Evolutionary conservation across 345 rosid species (phyloP).

Genomic region (Aurinia saxatilis): DNA sequence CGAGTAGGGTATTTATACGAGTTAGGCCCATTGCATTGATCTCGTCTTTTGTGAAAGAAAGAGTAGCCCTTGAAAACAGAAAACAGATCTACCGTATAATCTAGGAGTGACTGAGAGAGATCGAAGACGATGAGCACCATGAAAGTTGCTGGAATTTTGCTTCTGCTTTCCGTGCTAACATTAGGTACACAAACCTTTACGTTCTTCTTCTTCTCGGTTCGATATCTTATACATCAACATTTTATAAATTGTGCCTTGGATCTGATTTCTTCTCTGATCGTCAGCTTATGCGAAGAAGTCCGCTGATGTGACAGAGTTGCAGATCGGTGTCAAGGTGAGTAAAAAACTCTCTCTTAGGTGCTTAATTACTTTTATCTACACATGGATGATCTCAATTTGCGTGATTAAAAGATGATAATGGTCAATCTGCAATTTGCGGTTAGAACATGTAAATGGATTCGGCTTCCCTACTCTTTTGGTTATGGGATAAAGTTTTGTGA

Average conservation of each 20-base stretch:
- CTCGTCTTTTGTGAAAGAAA: background rate
- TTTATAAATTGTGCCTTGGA: too few species aligned
- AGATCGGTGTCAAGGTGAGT: slow-evolving; percentile 86
- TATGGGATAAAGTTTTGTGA: background rate
- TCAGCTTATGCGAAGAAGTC: slow-evolving; percentile 64
- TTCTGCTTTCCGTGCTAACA: slow-evolving; percentile 27
- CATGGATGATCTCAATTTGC: background rate
- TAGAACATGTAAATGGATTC: background rate
- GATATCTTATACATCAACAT: background rate
- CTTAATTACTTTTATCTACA: too few species aligned
- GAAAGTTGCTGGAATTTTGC: slow-evolving; percentile 29
- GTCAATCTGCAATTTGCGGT: background rate
- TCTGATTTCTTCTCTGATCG: background rate
- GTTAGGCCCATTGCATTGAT: background rate
- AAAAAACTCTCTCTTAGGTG: background rate
- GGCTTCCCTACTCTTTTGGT: background rate
- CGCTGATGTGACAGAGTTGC: slow-evolving; percentile 71
- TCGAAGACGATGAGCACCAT: slow-evolving; percentile 27
- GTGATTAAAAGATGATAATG: background rate
- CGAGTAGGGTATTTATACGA: background rate
- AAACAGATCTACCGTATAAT: background rate
- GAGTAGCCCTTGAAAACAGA: background rate
- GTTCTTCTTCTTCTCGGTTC: background rate
- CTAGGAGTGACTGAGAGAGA: background rate
- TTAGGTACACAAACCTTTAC: slow-evolving; percentile 20